These are phyloP conservation scores for Camellia lanceoleosa DNA, from an alignment of 148 eudicot species.

Conservation along the genomic window DNA sequence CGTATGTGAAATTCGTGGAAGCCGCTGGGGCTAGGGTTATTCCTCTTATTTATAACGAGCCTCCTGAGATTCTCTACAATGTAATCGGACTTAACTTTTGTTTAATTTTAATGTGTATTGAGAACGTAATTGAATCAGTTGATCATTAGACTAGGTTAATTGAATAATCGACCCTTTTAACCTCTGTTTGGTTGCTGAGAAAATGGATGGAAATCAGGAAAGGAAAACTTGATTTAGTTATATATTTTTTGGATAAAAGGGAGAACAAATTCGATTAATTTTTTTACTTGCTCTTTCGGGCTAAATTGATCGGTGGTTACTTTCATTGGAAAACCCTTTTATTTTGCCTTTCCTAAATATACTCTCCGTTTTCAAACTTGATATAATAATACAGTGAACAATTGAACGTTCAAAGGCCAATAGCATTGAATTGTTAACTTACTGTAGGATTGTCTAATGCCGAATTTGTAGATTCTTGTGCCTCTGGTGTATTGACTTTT, in stretches of 20 bases:
- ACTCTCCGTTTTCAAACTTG: background rate
- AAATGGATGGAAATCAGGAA: slow-evolving; percentile 7
- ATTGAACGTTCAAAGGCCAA: background rate
- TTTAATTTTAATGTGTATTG: background rate
- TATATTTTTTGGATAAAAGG: background rate
- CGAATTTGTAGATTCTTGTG: background rate
- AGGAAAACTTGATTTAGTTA: background rate
- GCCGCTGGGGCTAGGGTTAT: slow-evolving; percentile 93
- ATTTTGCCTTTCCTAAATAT: background rate
- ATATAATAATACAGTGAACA: background rate
- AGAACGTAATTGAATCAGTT: background rate
- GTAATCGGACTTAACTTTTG: slow-evolving; percentile 29
- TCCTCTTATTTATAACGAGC: slow-evolving; percentile 84
- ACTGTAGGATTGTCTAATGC: background rate
- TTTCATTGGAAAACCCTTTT: background rate
- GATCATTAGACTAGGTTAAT: background rate
- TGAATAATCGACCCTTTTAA: background rate
- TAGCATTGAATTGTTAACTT: background rate
- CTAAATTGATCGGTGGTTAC: background rate
- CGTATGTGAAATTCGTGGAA: slow-evolving; percentile 89
- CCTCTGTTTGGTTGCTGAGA: background rate
- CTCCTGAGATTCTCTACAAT: slow-evolving; percentile 39
- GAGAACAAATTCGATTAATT: background rate
- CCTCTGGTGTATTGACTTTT: background rate
- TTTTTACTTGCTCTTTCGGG: background rate